Base-by-base conservation (phyloP, 2,329 filamentous ascomycete genomes). In the Cladosporium sp. region DNA sequence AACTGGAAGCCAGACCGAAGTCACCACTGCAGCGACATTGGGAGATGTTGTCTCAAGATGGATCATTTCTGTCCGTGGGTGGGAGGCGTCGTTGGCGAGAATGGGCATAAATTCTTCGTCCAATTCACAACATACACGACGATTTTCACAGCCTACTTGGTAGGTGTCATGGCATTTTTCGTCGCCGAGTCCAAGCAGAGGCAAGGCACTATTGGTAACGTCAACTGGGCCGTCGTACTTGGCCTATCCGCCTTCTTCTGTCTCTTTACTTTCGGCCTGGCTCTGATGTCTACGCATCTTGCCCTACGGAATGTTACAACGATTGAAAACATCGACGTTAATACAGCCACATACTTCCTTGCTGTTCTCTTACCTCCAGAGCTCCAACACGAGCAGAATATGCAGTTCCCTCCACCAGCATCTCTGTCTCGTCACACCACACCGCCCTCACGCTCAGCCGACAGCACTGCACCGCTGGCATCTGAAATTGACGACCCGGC, bases 81-180 rank as follows among this genome's bases (percentile, higher is more conserved):
- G n/a, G 94, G 94, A 4, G 95, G 94, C 26, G 91, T 97, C 70
- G 89, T 99, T 11, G 90, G 88, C 0, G 93, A 97, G 76, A 93
- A 88, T 1, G 83, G 90, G 2, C 93, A 94, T 81, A 97, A 97
- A 73, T 97, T 92, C 78, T 98, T 99, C 74, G 82, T 93, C 12
- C 95, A 97, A 71, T 97, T 97, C 74, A 88, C 88, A 18, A 84
- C 87, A 52, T 97, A 95, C 76, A 88, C 88, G 1, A 80, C 87
- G 4, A 72, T 92, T 4, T 92, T 89, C 71, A 92, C 89, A 70
- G 77, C 82, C 2, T 85, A 91, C 66, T 79, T 86, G 11, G 78
- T 96, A 59, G 85, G 88, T 26, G 83, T 89, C 0, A 81, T 88
- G 67, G 88, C 87, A 2, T 86, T 90, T 64, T 89, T 88, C 67